Evolutionary conservation across 2,329 filamentous ascomycete genomes (phyloP).

Genomic region (Chaetomiaceae sp.): DNA sequence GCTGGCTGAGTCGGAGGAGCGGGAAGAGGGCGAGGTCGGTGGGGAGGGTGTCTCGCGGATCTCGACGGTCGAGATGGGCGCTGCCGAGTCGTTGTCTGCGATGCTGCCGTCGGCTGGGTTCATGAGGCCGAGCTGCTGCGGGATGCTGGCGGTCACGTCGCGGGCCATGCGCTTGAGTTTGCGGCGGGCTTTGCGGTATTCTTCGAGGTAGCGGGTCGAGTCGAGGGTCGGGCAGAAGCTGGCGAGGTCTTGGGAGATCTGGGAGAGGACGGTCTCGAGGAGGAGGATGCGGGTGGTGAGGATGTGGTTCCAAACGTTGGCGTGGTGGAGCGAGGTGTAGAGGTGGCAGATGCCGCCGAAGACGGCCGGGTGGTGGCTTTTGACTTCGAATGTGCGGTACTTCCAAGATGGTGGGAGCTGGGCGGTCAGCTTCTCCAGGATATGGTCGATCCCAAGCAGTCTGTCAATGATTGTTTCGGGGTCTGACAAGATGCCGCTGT

Average conservation of each 20-base stretch:
- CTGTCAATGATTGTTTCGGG: constrained; percentile 39
- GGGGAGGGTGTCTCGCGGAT: constrained; percentile 31
- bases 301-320: constrained; percentile 46
- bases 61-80: constrained; percentile 30
- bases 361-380: constrained; percentile 38
- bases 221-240: constrained; percentile 25
- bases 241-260: constrained; percentile 36
- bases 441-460: constrained; percentile 39
- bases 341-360: constrained; percentile 42
- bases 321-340: constrained; percentile 42
- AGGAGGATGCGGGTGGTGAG: constrained; percentile 44
- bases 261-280: constrained; percentile 44
- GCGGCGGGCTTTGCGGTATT: constrained; percentile 35
- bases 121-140: constrained; percentile 48
- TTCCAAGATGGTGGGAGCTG: constrained; percentile 39
- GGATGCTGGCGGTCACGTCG: constrained; percentile 44
- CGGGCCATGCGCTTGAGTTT: constrained; percentile 39
- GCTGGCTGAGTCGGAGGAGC: constrained; percentile 20
- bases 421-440: constrained; percentile 38
- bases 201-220: constrained; percentile 30
- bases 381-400: constrained; percentile 40
- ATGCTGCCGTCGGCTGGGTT: constrained; percentile 36
- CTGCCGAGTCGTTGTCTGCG: constrained; percentile 19
- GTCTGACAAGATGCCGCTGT: constrained; percentile 33
- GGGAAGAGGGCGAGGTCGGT: constrained; percentile 26